phyloP scores from a whole-genome alignment of 108 stramenopile genomes.

The Nitzschia sp. region DNA sequence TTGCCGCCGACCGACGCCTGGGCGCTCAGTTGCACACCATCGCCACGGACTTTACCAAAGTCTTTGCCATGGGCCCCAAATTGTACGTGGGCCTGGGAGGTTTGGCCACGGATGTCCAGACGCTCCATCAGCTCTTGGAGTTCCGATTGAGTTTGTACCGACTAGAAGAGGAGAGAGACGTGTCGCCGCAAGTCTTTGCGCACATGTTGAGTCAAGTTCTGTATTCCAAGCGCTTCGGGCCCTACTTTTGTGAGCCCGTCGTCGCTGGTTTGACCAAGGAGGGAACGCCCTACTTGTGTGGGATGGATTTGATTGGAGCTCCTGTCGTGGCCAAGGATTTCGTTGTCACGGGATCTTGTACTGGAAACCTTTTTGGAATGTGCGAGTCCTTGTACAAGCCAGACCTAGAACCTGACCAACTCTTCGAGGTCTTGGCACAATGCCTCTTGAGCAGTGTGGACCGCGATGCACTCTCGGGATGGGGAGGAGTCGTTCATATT shows the following conservation, averaged over 20 bases:
- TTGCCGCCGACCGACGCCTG: conserved; percentile 92
- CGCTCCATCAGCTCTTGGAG: conserved; percentile 77
- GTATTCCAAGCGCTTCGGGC: conserved; percentile 98
- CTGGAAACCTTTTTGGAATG: conserved; percentile 96
- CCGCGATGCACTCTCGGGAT: conserved; percentile 95
- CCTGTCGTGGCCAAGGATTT: conserved; percentile 89
- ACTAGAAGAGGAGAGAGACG: conserved; percentile 93
- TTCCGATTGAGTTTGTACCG: conserved; percentile 92
- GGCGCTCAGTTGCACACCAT: conserved; percentile 94
- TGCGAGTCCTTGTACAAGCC: conserved; percentile 96
- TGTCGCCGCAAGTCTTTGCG: conserved; percentile 91
- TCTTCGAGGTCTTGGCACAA: conserved; percentile 97
- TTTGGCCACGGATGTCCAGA: conserved; percentile 95
- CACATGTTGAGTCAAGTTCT: conserved; percentile 86
- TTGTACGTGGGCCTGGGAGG: conserved; percentile 94
- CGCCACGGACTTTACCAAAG: conserved; percentile 90
- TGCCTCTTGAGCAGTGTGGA: conserved; percentile 95
- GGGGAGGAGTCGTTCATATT: conserved; percentile 99
- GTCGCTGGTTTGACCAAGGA: conserved; percentile 90
- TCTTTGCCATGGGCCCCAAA: conserved; percentile 92
- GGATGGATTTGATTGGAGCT: conserved; percentile 98
- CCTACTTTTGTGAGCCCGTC: conserved; percentile 96
- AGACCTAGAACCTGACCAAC: conserved; percentile 90
- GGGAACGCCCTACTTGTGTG: conserved; percentile 87
- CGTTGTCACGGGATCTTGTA: conserved; percentile 97